phyloP scores from a whole-genome alignment of 2,329 filamentous ascomycete genomes.

The Akanthomyces lecanii region DNA sequence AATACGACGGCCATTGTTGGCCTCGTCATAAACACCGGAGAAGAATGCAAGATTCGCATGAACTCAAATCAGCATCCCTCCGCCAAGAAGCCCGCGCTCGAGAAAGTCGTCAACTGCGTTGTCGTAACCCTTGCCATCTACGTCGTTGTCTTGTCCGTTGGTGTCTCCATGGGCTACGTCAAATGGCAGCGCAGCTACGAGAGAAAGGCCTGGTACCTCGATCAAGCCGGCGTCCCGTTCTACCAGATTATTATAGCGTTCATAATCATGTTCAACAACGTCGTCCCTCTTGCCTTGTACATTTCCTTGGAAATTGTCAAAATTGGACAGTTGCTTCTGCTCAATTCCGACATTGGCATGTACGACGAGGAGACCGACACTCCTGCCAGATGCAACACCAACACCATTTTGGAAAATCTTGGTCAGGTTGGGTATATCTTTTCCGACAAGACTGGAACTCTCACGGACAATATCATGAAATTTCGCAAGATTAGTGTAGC shows the following conservation, averaged over 20 bases:
- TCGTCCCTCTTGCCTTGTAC: slow-evolving; percentile 87
- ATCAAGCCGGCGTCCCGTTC: slow-evolving; percentile 65
- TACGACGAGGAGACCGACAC: slow-evolving; percentile 82
- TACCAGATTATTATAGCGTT: slow-evolving; percentile 83
- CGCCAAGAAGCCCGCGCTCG: slow-evolving; percentile 76
- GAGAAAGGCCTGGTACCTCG: slow-evolving; percentile 69
- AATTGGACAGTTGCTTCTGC: slow-evolving; percentile 69
- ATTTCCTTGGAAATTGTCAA: slow-evolving; percentile 88
- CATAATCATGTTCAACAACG: slow-evolving; percentile 95
- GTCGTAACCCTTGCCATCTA: slow-evolving; percentile 78
- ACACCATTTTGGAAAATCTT: slow-evolving; percentile 90
- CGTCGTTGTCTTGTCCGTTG: slow-evolving; percentile 72
- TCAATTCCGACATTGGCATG: slow-evolving; percentile 83
- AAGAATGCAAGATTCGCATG: slow-evolving; percentile 90
- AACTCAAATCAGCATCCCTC: slow-evolving; percentile 85
- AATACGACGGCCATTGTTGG: slow-evolving; percentile 74
- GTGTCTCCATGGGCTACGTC: slow-evolving; percentile 77
- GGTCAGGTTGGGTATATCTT: slow-evolving; percentile 89
- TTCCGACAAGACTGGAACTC: slow-evolving; percentile 89
- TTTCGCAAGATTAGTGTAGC: slow-evolving; percentile 90
- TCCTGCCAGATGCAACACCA: slow-evolving; percentile 84
- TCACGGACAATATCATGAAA: slow-evolving; percentile 94
- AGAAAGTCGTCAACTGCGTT: slow-evolving; percentile 72
- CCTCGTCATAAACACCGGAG: slow-evolving; percentile 81
- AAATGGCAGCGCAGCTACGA: slow-evolving; percentile 70